phyloP scores from a whole-genome alignment of 306 rosid species.

The Malus sieversii region DNA sequence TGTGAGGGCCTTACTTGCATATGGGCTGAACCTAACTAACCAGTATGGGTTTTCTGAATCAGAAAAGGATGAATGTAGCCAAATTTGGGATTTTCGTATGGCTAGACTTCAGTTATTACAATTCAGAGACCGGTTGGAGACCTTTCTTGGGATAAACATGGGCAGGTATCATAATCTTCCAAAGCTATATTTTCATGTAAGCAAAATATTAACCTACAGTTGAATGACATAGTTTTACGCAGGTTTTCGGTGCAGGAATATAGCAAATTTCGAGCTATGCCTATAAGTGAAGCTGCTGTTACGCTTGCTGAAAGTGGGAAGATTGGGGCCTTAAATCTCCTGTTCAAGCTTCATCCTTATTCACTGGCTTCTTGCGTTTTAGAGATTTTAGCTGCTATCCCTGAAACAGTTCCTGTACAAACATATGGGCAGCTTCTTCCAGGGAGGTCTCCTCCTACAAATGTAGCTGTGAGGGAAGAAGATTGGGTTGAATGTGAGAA shows the following conservation, averaged over 20 bases:
- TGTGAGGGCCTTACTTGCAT: slow-evolving; percentile 67
- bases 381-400: slow-evolving; percentile 77
- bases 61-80: slow-evolving; percentile 34
- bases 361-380: slow-evolving; percentile 63
- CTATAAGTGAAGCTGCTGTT: slow-evolving; percentile 66
- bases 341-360: slow-evolving; percentile 88
- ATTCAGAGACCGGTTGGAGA: slow-evolving; percentile 82
- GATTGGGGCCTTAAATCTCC: slow-evolving; percentile 83
- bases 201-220: slow-evolving; percentile 19
- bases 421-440: slow-evolving; percentile 94
- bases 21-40: slow-evolving; percentile 71
- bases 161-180: slow-evolving; percentile 60
- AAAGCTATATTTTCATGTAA: neutral
- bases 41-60: slow-evolving; percentile 52
- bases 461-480: slow-evolving; percentile 67
- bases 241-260: slow-evolving; percentile 98
- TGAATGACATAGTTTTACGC: slow-evolving; percentile 65
- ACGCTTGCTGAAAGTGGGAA: slow-evolving; percentile 88
- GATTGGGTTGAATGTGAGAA: slow-evolving; percentile 99
- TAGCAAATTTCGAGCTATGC: slow-evolving; percentile 69
- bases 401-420: slow-evolving; percentile 87
- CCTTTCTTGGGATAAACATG: slow-evolving; percentile 93
- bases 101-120: slow-evolving; percentile 78
- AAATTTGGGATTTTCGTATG: slow-evolving; percentile 64
- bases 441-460: slow-evolving; percentile 75